Base-by-base conservation (phyloP, 495 filamentous ascomycete genomes). In the Cairneyella variabilis region DNA sequence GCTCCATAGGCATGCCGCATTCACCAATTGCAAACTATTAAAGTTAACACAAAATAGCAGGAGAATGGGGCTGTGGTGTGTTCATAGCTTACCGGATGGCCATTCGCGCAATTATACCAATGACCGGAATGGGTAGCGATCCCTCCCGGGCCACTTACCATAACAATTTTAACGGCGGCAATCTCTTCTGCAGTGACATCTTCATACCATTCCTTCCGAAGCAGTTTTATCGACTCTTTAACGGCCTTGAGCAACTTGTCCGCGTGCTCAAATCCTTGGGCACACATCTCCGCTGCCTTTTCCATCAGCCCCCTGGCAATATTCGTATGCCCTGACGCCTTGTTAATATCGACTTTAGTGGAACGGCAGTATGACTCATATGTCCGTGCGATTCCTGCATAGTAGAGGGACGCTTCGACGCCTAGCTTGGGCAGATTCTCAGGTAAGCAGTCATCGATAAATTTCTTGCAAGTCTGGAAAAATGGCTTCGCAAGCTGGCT, bases 1-100 rank as follows among this genome's bases (percentile, higher is more conserved):
- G 44, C 61, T 84, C 42, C 73, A 83, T 76, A 3, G 79, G 76
- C 66, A 70, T 72, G 9, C 78, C 80, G 61, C 80, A 84, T 46
- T 82, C 77, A 2, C 79, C 78, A 26, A 82, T 68, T 3, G 78
- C 77, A 57, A 83, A 83, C 14, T 61, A 45, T 32, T 32, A 14
- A n/a, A n/a, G n/a, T n/a, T n/a, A n/a, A n/a, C n/a, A n/a, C n/a
- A n/a, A n/a, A n/a, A n/a, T n/a, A n/a, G n/a, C n/a, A n/a, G n/a
- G n/a, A n/a, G n/a, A n/a, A n/a, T n/a, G n/a, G n/a, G n/a, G n/a
- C n/a, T n/a, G n/a, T n/a, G n/a, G n/a, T n/a, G n/a, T 42, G 9
- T 16, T 38, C n/a, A 12, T 3, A 49, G 58, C 64, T 56, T 39
- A 67, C 66, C 34, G 66, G 60, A 56, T 70, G 67, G 17, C 61